Evolutionary conservation across 768 basidiomycete genomes (phyloP).

Genomic region (Cystofilobasidium capitatum): DNA sequence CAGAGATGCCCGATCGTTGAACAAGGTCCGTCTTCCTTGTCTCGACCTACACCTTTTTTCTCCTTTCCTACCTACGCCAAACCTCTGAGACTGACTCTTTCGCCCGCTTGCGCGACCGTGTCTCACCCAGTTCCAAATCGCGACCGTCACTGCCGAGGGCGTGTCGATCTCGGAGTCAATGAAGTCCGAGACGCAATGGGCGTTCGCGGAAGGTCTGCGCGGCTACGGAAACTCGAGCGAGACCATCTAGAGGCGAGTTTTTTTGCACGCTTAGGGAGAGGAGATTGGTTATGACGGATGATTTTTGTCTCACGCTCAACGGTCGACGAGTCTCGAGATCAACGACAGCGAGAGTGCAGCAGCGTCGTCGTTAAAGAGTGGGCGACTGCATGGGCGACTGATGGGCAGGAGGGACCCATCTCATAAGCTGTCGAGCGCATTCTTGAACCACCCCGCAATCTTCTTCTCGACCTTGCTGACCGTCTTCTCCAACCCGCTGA

Average conservation of each 20-base stretch:
- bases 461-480: background rate
- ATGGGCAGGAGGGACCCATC: no score
- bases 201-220: slow-evolving; percentile 81
- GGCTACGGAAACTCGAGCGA: slow-evolving; percentile 41
- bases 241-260: background rate
- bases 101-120: background rate
- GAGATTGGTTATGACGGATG: no score
- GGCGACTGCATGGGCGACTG: no score
- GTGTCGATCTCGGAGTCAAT: slow-evolving; percentile 69
- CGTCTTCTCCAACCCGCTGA: background rate
- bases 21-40: slow-evolving; percentile 57
- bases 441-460: no score
- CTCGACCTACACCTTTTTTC: background rate
- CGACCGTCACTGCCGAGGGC: slow-evolving; percentile 69
- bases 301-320: no score
- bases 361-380: no score
- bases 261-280: no score
- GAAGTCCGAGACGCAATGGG: slow-evolving; percentile 69
- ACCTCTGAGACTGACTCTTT: background rate
- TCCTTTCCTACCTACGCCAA: background rate
- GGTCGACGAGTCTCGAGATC: no score
- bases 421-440: no score
- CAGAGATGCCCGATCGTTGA: slow-evolving; percentile 85
- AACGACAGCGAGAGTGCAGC: no score
- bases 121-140: slow-evolving; percentile 81